Evolutionary conservation across 179 eudicot genomes (phyloP), one percentile per base, ranked within the genome.

Genomic region (Pouteria campechiana): DNA sequence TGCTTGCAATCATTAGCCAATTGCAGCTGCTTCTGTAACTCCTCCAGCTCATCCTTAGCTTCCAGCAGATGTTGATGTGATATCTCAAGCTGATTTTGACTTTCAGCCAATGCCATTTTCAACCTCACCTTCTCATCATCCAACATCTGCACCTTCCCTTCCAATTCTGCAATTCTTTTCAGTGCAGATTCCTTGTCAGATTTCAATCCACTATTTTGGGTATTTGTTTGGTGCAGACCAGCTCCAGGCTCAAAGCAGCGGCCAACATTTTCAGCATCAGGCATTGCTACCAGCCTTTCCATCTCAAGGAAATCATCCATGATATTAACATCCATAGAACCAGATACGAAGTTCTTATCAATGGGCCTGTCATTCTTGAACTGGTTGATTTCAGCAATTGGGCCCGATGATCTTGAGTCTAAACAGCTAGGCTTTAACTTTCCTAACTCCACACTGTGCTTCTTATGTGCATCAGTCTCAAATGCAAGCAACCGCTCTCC

Each of bases 271-370:
- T 38, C 25, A 1, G 13, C 30, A 30, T 70, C 74, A 32, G 78
- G 76, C 37, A 63, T 16, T 6, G 79, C 64, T 44, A 73, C 94
- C 40, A 74, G 64, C 47, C 48, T 63, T 59, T 83, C 85, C 89
- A 83, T 83, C 56, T 83, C 89, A 32, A 80, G 78, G 58, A 83
- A 83, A 68, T 79, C 94, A 46, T 79, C 85, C 89, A 83, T 83
- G 20, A 76, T 65, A 58, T 80, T 71, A 31, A 83, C 69, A 43
- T 76, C 73, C 37, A 34, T 23, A 4, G 78, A 54, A 23, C 66
- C 19, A 11, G 54, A 17, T 5, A 48, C 41, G 3, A 37, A 33
- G 43, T 48, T 65, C 61, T 42, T 75, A 37, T 48, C 58, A n/a
- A 32, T 25, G 31, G 9, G 19, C 25, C 60, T 69, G 17, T 56